Evolutionary conservation across 2,329 filamentous ascomycete genomes (phyloP), one percentile per base, ranked within the genome.

Genomic region (Aspergillus phoenicis): DNA sequence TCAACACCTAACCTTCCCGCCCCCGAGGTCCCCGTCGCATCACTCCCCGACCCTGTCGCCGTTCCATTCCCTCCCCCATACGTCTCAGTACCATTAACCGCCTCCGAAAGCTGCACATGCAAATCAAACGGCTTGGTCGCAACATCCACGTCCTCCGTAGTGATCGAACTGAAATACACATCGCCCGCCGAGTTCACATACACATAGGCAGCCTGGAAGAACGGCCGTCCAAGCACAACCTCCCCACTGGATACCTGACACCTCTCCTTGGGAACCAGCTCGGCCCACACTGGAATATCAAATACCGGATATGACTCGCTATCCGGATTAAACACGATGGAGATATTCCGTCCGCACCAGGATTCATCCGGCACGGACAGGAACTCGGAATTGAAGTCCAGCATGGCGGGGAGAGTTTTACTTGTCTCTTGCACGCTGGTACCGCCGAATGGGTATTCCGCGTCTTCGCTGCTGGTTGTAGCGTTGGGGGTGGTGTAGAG

Each of bases 181-280:
- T 56, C 41, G 1, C 53, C 53, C 2, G 17, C 39, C 2, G 26
- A 39, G 0, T 24, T 33, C 4, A 58, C 43, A 33, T 59, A 59
- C 15, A 59, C n/a, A 41, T 59, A 59, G 4, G 57, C 39, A 2
- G 57, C 57, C 39, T 59, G 57, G 20, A 59, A 59, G 30, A 59
- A 59, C 33, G 57, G 57, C 11, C 57, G 15, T 7, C 57, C 57
- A 2, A 59, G 41, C 5, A 55, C 28, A 3, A 56, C 10, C 39
- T 10, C 15, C 5, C 13, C 53, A 8, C 10, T 22, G 1, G 0
- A 7, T 3, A 47, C 53, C 2, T 30, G 38, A 5, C 53, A 56
- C 4, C 53, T 5, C 4, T 41, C 28, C 11, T n/a, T 28, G n/a
- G 53, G 41, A 2, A 56, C 30, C 24, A 56, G 6, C 3, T 56